These are phyloP conservation scores for Eucalyptus grandis DNA, from an alignment of 345 rosid species.

Conservation along the genomic window DNA sequence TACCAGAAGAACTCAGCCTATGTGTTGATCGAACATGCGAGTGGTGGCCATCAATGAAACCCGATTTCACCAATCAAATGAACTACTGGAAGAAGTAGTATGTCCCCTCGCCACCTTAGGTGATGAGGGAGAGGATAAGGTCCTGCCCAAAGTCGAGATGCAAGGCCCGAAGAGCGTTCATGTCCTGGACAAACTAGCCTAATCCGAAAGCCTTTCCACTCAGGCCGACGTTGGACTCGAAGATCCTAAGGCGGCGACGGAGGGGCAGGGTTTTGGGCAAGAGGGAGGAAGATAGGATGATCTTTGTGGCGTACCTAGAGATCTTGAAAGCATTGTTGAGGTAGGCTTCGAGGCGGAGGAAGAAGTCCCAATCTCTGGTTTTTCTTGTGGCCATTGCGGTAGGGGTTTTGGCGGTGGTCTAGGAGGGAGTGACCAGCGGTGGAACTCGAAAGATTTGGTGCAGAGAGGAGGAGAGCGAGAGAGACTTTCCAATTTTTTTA, in stretches of 20 bases:
- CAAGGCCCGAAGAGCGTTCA: background rate
- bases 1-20: too few relatives aligned
- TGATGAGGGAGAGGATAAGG: background rate
- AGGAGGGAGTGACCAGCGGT: background rate
- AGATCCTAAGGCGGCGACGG: background rate
- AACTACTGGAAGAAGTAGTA: background rate
- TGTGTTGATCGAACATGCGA: too few relatives aligned
- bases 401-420: background rate
- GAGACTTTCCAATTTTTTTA: background rate
- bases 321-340: too few relatives aligned
- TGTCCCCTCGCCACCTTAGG: background rate
- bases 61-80: fast-evolving
- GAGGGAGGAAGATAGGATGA: too few relatives aligned
- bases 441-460: background rate
- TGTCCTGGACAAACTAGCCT: background rate
- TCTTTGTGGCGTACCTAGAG: too few relatives aligned
- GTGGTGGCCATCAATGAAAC: too few relatives aligned
- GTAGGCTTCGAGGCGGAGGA: too few relatives aligned
- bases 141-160: background rate
- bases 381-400: background rate
- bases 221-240: background rate
- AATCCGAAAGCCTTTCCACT: background rate
- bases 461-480: background rate
- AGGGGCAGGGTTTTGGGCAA: too few relatives aligned
- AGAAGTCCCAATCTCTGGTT: too few relatives aligned